These are phyloP conservation scores for Ogataea methanolica DNA, from an alignment of 805 yeast genomes.

Conservation along the genomic window DNA sequence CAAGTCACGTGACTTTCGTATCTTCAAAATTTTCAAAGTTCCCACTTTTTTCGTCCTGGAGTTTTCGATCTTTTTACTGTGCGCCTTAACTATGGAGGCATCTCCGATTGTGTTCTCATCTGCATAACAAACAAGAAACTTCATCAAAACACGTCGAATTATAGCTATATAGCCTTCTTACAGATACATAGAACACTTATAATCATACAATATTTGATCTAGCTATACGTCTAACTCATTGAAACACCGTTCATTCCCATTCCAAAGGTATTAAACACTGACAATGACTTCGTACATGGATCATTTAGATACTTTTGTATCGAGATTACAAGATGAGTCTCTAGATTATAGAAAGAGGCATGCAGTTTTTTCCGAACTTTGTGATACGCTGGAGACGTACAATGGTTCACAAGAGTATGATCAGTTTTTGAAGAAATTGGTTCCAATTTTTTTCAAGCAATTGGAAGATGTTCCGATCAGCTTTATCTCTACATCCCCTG, in stretches of 20 bases:
- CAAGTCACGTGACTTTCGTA: slow-evolving; percentile 23
- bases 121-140: neutral
- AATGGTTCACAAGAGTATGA: slow-evolving; percentile 80
- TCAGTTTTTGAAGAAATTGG: slow-evolving; percentile 58
- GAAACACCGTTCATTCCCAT: neutral
- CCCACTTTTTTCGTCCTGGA: slow-evolving; percentile 14
- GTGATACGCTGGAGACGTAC: slow-evolving; percentile 83
- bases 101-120: no score
- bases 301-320: slow-evolving; percentile 66
- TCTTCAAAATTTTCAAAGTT: slow-evolving; percentile 20
- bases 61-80: neutral
- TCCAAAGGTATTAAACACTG: neutral
- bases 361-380: slow-evolving; percentile 70
- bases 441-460: slow-evolving; percentile 65
- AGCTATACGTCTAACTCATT: neutral
- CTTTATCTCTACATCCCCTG: slow-evolving; percentile 59
- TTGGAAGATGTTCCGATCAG: slow-evolving; percentile 70
- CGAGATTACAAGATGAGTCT: slow-evolving; percentile 51
- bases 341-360: slow-evolving; percentile 59
- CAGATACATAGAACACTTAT: no score
- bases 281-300: slow-evolving; percentile 7
- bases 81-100: no score
- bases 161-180: no score
- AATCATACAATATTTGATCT: neutral
- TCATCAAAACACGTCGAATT: neutral